Percentiles rank a stretch among this genome's conserved stretches.
Evolutionary conservation across 2,329 filamentous ascomycete species (phyloP).

Genomic region (Penicillium fuscoglaucum): DNA sequence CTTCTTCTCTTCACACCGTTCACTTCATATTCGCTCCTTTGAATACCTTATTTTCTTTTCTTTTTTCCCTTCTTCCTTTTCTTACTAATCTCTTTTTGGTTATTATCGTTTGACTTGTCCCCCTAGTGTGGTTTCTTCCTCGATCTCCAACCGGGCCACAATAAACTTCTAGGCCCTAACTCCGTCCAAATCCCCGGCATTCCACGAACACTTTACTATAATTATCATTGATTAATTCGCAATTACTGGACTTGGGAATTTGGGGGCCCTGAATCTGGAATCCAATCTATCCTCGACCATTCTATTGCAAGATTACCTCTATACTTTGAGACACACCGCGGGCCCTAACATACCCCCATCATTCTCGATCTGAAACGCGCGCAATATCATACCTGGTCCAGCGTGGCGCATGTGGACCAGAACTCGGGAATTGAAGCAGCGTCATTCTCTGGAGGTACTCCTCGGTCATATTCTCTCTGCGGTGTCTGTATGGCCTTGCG

Average conservation of each 20-base stretch:
- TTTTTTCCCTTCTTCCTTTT: constrained; percentile 6
- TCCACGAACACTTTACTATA: constrained; percentile 23
- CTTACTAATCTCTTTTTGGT: constrained; percentile 20
- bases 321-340: constrained; percentile 6
- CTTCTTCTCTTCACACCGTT: constrained; percentile 18
- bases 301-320: constrained; percentile 6
- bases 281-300: constrained; percentile 25
- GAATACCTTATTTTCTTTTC: constrained; percentile 18
- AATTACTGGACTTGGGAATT: constrained; percentile 8
- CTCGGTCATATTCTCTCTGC: constrained; percentile 11
- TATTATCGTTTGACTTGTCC: constrained; percentile 9
- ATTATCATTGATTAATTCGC: constrained; percentile 27
- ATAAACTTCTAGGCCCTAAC: constrained; percentile 20
- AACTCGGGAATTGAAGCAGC: constrained; percentile 14
- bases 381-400: constrained; percentile 19
- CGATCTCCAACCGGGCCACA: constrained; percentile 17
- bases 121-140: constrained; percentile 14
- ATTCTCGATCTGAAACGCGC: constrained; percentile 19
- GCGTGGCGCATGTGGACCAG: constrained; percentile 21
- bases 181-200: constrained; percentile 11
- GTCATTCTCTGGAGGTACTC: constrained; percentile 15
- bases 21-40: constrained; percentile 30
- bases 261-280: constrained; percentile 5
- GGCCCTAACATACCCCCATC: constrained; percentile 7
- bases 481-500: constrained; percentile 20